Evolutionary conservation across 2,329 filamentous ascomycete species (phyloP).

Genomic region (Neurospora crassa): DNA sequence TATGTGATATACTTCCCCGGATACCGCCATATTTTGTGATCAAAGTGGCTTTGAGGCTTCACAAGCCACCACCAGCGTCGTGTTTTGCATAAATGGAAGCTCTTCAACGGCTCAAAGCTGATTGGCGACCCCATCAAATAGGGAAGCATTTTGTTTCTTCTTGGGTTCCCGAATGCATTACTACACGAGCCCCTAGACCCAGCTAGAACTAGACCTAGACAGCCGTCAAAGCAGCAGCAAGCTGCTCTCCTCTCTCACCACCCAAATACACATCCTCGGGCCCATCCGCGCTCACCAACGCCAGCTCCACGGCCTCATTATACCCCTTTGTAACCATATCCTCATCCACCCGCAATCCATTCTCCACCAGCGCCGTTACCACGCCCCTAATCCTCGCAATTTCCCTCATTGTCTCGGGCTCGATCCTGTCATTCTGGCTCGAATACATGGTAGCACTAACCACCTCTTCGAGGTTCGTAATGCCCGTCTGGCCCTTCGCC

Average conservation of each 20-base stretch:
- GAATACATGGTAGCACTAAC: constrained; percentile 83
- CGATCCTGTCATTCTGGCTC: constrained; percentile 85
- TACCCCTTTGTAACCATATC: constrained; percentile 79
- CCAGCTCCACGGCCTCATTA: constrained; percentile 68
- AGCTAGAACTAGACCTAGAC: constrained; percentile 9
- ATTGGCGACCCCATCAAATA: not conserved
- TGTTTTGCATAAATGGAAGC: not conserved
- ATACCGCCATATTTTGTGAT: not conserved
- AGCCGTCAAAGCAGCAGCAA: constrained; percentile 33
- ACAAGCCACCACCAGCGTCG: not conserved
- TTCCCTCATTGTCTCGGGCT: constrained; percentile 68
- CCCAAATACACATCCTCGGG: constrained; percentile 52
- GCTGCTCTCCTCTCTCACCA: constrained; percentile 42
- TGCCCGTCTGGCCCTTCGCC: constrained; percentile 35
- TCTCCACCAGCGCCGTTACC: constrained; percentile 72
- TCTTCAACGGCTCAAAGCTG: not conserved
- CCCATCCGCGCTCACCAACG: constrained; percentile 45
- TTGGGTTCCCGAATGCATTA: not conserved
- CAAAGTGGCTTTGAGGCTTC: not conserved
- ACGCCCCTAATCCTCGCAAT: constrained; percentile 78
- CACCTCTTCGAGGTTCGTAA: constrained; percentile 81
- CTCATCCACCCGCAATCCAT: constrained; percentile 79
- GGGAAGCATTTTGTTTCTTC: not conserved
- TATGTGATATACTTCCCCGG: not conserved
- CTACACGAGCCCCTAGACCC: not conserved